Conservation (phyloP, 2,329 filamentous ascomycete genomes). For the Pyrenochaeta sp. region DNA sequence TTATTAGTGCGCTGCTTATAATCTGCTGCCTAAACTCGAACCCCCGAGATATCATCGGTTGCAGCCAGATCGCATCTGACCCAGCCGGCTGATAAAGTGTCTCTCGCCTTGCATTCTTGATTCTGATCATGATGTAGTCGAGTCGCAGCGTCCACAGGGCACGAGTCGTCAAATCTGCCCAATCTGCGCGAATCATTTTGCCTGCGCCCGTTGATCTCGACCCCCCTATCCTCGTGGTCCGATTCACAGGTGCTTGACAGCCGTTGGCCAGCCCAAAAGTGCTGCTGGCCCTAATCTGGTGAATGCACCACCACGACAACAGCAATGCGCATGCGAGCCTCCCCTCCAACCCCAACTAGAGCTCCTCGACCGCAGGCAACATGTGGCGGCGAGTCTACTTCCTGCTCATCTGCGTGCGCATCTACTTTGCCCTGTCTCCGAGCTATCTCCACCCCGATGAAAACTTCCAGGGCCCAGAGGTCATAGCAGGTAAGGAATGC, state of each 20-base stretch:
- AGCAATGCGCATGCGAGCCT: constrained; percentile 42
- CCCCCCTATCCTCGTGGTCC: constrained; percentile 33
- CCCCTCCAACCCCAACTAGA: constrained; percentile 18
- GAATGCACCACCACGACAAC: constrained; percentile 22
- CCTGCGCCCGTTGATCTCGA: constrained; percentile 8
- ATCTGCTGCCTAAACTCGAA: constrained; percentile 19
- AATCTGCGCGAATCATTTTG: constrained; percentile 14
- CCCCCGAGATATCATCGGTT: constrained; percentile 14
- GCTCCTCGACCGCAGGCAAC: constrained; percentile 36
- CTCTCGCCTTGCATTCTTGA: constrained; percentile 12
- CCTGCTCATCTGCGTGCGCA: constrained; percentile 80
- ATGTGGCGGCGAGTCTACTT: constrained; percentile 96
- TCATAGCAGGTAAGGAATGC: constrained; percentile 77
- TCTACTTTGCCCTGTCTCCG: constrained; percentile 92
- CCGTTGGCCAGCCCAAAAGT: constrained; percentile 29
- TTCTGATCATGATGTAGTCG: constrained; percentile 22
- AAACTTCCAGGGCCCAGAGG: constrained; percentile 97
- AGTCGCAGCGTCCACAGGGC: constrained; percentile 2
- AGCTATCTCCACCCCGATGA: constrained; percentile 99
- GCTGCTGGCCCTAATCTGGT: constrained; percentile 27
- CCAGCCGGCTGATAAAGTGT: constrained; percentile 26
- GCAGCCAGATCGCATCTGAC: constrained; percentile 29
- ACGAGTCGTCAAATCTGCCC: constrained; percentile 14
- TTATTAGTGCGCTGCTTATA: too few relatives aligned
- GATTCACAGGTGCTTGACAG: constrained; percentile 28